Evolutionary conservation across 352 stramenopile genomes (phyloP).

Genomic region (Phytophthora ohioensis): DNA sequence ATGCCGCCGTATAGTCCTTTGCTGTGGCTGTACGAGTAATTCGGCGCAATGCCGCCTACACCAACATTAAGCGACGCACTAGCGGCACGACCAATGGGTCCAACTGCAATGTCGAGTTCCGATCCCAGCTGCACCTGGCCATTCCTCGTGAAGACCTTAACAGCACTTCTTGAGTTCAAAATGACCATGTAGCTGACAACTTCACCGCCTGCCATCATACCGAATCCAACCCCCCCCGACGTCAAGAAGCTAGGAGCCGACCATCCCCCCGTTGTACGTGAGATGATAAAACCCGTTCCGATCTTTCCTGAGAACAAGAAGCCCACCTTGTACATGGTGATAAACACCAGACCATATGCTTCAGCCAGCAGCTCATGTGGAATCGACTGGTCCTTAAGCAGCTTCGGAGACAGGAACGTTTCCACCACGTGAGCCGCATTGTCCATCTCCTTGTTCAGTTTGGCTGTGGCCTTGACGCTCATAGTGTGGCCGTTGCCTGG

Average conservation of each 20-base stretch:
- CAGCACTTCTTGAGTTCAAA: constrained; percentile 71
- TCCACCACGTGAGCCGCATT: constrained; percentile 73
- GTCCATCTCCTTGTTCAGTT: constrained; percentile 73
- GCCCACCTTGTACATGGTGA: constrained; percentile 86
- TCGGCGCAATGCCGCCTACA: constrained; percentile 65
- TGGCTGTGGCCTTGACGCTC: constrained; percentile 59
- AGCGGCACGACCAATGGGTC: constrained; percentile 72
- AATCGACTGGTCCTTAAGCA: constrained; percentile 88
- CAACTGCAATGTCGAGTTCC: constrained; percentile 75
- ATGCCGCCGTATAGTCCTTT: constrained; percentile 80
- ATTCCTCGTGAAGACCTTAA: constrained; percentile 85
- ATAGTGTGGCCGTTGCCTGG: constrained; percentile 54
- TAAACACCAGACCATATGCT: constrained; percentile 79
- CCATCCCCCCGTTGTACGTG: constrained; percentile 74
- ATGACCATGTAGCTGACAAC: constrained; percentile 88
- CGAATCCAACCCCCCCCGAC: constrained; percentile 78
- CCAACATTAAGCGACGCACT: constrained; percentile 74
- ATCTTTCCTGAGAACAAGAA: constrained; percentile 85
- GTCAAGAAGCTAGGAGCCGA: constrained; percentile 78
- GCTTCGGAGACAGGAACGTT: constrained; percentile 73
- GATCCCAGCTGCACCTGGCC: constrained; percentile 81
- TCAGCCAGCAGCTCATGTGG: constrained; percentile 76
- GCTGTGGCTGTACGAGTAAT: constrained; percentile 87
- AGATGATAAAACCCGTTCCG: constrained; percentile 82
- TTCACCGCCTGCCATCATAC: constrained; percentile 87